Evolutionary conservation across 73 alveolate genomes (phyloP).

Genomic region (Diophrys sp.): DNA sequence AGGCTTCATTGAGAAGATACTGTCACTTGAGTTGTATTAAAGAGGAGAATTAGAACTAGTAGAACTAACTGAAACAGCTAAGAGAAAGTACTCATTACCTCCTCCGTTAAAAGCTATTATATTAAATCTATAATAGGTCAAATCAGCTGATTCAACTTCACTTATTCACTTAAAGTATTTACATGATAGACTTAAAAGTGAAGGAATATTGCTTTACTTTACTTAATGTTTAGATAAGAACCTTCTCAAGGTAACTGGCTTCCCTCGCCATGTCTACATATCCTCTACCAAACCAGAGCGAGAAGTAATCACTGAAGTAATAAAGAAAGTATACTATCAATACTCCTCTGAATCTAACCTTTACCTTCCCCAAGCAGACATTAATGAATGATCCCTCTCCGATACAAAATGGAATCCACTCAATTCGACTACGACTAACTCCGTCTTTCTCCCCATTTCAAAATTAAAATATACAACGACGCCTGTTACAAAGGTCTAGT

Average conservation of each 20-base stretch:
- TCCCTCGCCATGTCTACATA: background rate
- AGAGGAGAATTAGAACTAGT: background rate
- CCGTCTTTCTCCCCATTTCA: background rate
- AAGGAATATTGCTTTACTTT: background rate
- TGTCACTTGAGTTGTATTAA: background rate
- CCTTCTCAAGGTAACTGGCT: background rate
- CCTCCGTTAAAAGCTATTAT: background rate
- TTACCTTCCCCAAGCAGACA: too few relatives aligned
- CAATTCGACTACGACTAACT: constrained; percentile 1
- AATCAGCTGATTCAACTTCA: background rate
- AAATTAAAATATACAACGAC: constrained; percentile 9
- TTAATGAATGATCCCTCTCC: too few relatives aligned
- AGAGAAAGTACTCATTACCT: background rate
- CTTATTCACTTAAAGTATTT: too few relatives aligned
- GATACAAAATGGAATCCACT: background rate
- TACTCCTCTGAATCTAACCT: too few relatives aligned
- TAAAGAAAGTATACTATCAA: too few relatives aligned
- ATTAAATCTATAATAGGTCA: background rate
- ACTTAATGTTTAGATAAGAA: background rate
- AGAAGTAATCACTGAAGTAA: background rate
- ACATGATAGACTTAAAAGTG: background rate
- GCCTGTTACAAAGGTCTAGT: constrained; percentile 12
- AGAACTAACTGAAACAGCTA: background rate
- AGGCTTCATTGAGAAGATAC: background rate
- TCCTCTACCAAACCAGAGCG: background rate